A percentile compares a stretch with the other conserved stretches of the same genome.
phyloP scores from a whole-genome alignment of 495 filamentous ascomycete species.

The Aspergillus olivimuriae region DNA sequence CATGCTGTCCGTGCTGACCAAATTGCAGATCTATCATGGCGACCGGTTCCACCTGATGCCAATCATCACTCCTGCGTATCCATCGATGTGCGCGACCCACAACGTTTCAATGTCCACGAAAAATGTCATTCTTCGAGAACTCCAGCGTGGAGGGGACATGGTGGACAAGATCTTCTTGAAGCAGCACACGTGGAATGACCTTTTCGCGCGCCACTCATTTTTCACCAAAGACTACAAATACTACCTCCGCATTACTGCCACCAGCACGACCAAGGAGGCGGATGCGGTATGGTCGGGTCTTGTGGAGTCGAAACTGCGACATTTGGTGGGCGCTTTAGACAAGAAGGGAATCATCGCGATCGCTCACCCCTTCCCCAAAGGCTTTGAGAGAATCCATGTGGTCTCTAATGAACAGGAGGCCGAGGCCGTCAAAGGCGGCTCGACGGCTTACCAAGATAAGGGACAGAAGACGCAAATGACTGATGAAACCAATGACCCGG shows the following conservation, averaged over 20 bases:
- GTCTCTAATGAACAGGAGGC: conserved; percentile 67
- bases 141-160: conserved; percentile 69
- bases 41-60: conserved; percentile 90
- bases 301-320: conserved; percentile 85
- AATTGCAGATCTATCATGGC: conserved; percentile 65
- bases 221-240: conserved; percentile 92
- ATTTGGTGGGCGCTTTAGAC: conserved; percentile 77
- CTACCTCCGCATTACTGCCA: conserved; percentile 83
- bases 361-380: conserved; percentile 89
- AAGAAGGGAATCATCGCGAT: conserved; percentile 64
- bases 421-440: conserved; percentile 63
- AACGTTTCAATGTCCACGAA: conserved; percentile 86
- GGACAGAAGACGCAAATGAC: conserved; percentile 54
- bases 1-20: no score
- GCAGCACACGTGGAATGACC: conserved; percentile 71
- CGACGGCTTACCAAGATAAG: conserved; percentile 58
- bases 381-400: conserved; percentile 72
- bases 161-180: conserved; percentile 74
- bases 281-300: conserved; percentile 84
- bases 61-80: conserved; percentile 93
- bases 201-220: conserved; percentile 84
- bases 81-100: conserved; percentile 93
- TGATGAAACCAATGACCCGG: conserved; percentile 50
- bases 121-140: conserved; percentile 71
- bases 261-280: conserved; percentile 77